These are phyloP conservation scores for Pseudocercospora vitis DNA, from an alignment of 2,329 filamentous ascomycete genomes.

Conservation along the genomic window DNA sequence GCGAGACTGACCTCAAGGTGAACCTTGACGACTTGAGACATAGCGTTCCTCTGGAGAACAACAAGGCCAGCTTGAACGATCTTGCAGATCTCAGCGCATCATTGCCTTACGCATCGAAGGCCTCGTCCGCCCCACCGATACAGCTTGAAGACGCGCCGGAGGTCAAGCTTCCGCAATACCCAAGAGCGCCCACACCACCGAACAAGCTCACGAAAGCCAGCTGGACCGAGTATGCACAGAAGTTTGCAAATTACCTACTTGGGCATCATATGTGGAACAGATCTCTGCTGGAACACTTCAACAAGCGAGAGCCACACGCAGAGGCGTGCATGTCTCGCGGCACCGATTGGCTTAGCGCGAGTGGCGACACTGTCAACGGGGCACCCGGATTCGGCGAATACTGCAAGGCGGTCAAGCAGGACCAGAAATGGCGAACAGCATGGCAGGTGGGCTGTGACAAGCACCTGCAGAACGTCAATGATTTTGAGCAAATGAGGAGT, in stretches of 20 bases:
- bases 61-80: slow-evolving; percentile 53
- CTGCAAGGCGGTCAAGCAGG: slow-evolving; percentile 61
- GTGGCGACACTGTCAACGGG: slow-evolving; percentile 35
- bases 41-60: slow-evolving; percentile 45
- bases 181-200: slow-evolving; percentile 41
- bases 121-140: slow-evolving; percentile 47
- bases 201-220: slow-evolving; percentile 47
- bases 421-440: slow-evolving; percentile 60
- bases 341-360: slow-evolving; percentile 54
- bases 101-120: slow-evolving; percentile 60
- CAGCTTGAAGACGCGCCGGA: slow-evolving; percentile 42
- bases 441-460: slow-evolving; percentile 62
- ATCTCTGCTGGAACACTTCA: slow-evolving; percentile 58
- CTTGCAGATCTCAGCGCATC: slow-evolving; percentile 55
- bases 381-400: slow-evolving; percentile 58
- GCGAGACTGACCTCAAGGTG: slow-evolving; percentile 17
- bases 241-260: slow-evolving; percentile 57
- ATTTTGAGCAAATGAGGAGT: slow-evolving; percentile 55
- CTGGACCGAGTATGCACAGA: slow-evolving; percentile 54
- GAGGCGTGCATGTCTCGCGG: slow-evolving; percentile 38
- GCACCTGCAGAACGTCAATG: slow-evolving; percentile 60
- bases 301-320: slow-evolving; percentile 49
- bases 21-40: slow-evolving; percentile 53
- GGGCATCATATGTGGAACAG: slow-evolving; percentile 58
- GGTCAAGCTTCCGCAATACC: slow-evolving; percentile 54